A percentile compares a stretch with the other conserved stretches of the same genome.
Evolutionary conservation across 345 rosid species (phyloP).

Genomic region (Citrus australasica): DNA sequence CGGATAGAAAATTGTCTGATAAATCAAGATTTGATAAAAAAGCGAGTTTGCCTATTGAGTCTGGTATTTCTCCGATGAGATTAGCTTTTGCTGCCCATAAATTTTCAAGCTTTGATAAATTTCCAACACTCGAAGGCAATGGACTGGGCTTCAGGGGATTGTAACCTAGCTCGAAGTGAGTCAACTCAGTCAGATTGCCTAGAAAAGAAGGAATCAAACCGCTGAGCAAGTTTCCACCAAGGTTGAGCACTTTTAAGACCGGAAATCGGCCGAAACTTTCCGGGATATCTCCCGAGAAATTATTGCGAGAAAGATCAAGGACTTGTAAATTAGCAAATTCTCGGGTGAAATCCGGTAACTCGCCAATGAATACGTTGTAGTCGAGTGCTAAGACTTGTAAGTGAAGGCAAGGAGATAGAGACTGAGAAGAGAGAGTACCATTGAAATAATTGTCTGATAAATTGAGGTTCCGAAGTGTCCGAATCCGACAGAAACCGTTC

Average conservation of each 20-base stretch:
- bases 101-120: slow-evolving; percentile 43
- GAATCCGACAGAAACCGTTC: slow-evolving; percentile 51
- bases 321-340: slow-evolving; percentile 28
- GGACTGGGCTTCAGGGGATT: slow-evolving; percentile 37
- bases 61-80: slow-evolving; percentile 58
- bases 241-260: slow-evolving; percentile 30
- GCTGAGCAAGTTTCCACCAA: slow-evolving; percentile 31
- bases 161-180: slow-evolving; percentile 35
- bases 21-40: slow-evolving; percentile 47
- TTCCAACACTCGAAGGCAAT: slow-evolving; percentile 49
- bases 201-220: slow-evolving; percentile 52
- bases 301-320: slow-evolving; percentile 44
- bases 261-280: slow-evolving; percentile 40
- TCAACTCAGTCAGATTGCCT: slow-evolving; percentile 47
- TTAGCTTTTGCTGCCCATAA: slow-evolving; percentile 26
- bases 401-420: slow-evolving; percentile 50
- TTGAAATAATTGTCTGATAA: slow-evolving; percentile 36
- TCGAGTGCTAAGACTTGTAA: slow-evolving; percentile 34
- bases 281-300: slow-evolving; percentile 55
- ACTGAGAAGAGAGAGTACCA: slow-evolving; percentile 37
- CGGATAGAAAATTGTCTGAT: slow-evolving; percentile 38
- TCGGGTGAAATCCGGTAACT: slow-evolving; percentile 48
- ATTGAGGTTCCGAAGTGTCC: slow-evolving; percentile 44
- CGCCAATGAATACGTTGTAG: slow-evolving; percentile 42
- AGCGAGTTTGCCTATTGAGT: slow-evolving; percentile 40